Conservation (phyloP, 2,329 filamentous ascomycete species). For the Arachnomyces sp. region DNA sequence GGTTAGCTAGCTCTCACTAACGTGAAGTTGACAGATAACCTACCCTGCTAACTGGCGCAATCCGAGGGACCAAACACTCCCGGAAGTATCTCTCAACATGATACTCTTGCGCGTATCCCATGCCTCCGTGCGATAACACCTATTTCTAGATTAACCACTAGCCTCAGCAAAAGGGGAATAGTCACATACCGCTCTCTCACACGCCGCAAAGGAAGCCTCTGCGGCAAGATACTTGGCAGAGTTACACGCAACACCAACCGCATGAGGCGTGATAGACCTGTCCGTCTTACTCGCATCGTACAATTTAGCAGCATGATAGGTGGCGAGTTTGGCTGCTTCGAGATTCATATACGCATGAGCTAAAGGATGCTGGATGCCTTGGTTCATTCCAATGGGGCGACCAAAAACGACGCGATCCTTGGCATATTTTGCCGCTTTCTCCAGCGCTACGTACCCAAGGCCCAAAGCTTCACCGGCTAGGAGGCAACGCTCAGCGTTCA, state of each 20-base stretch:
- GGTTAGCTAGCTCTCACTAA: not conserved
- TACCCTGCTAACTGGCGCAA: conserved; percentile 46
- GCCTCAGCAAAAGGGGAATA: not conserved
- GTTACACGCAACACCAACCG: conserved; percentile 57
- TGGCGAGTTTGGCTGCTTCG: conserved; percentile 53
- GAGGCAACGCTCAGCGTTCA: conserved; percentile 71
- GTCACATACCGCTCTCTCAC: conserved; percentile 42
- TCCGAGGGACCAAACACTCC: conserved; percentile 51
- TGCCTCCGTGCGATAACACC: conserved; percentile 50
- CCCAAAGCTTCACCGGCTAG: conserved; percentile 72
- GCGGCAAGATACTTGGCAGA: conserved; percentile 58
- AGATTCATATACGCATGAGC: conserved; percentile 53
- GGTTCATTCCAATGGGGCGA: conserved; percentile 51
- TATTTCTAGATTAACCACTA: not conserved
- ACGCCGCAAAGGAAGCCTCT: conserved; percentile 53
- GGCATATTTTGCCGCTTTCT: conserved; percentile 57
- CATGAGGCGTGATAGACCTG: conserved; percentile 43
- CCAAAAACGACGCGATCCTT: conserved; percentile 54
- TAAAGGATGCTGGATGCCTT: conserved; percentile 52
- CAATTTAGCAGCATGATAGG: conserved; percentile 51
- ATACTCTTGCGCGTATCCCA: conserved; percentile 57
- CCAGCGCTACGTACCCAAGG: conserved; percentile 63
- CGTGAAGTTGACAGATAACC: not conserved
- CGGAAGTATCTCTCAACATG: conserved; percentile 54
- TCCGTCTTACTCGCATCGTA: conserved; percentile 49